Evolutionary conservation across 2,329 filamentous ascomycete species (phyloP).

Genomic region (Trichoderma koningii): DNA sequence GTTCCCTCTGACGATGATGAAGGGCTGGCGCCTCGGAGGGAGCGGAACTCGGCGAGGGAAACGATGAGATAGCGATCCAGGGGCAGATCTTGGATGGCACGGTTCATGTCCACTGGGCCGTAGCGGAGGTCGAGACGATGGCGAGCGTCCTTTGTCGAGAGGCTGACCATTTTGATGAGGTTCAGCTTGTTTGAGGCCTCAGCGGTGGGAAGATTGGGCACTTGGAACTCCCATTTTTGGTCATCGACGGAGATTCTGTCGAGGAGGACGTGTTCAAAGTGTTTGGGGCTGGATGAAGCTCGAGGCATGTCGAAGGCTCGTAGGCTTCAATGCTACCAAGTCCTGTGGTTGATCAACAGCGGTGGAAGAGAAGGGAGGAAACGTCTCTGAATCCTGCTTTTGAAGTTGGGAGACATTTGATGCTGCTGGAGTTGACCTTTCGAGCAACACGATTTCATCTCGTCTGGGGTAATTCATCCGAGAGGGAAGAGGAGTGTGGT

Average conservation of each 20-base stretch:
- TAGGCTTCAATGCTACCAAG: background rate
- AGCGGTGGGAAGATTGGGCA: conserved; percentile 9
- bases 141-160: conserved; percentile 15
- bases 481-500: background rate
- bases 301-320: background rate
- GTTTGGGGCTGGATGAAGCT: conserved; percentile 2
- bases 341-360: background rate
- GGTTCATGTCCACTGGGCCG: conserved; percentile 36
- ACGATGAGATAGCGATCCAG: conserved; percentile 40
- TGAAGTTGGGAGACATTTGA: no score
- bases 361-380: no score
- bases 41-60: conserved; percentile 41
- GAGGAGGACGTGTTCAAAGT: conserved; percentile 14
- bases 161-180: conserved; percentile 24
- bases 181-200: conserved; percentile 13
- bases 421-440: no score
- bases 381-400: no score
- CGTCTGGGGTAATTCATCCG: background rate
- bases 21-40: conserved; percentile 29
- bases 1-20: background rate
- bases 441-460: background rate
- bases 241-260: conserved; percentile 19
- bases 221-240: conserved; percentile 17
- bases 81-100: conserved; percentile 36
- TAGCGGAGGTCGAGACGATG: conserved; percentile 37